These are phyloP conservation scores for Ramaria sp. DNA, from an alignment of 768 basidiomycete genomes.

Conservation along the genomic window DNA sequence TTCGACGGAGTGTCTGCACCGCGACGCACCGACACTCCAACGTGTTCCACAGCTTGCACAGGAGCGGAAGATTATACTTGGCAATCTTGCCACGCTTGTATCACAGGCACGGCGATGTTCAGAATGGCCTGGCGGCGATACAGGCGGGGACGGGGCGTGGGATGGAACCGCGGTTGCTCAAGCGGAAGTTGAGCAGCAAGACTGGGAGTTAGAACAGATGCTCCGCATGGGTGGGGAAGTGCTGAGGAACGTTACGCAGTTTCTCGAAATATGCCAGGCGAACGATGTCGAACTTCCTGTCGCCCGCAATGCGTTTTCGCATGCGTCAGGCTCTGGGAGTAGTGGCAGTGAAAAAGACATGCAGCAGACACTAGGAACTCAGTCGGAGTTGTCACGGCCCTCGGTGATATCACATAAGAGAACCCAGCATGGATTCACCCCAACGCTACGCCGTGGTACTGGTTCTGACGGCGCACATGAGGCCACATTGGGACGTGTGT, in stretches of 20 bases:
- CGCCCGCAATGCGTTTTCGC: not conserved
- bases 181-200: slow-evolving; percentile 36
- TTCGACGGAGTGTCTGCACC: slow-evolving; percentile 72
- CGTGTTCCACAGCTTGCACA: slow-evolving; percentile 55
- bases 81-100: slow-evolving; percentile 73
- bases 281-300: slow-evolving; percentile 23
- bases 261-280: slow-evolving; percentile 37
- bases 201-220: slow-evolving; percentile 63
- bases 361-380: not conserved
- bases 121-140: slow-evolving; percentile 13
- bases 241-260: slow-evolving; percentile 68
- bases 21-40: slow-evolving; percentile 67
- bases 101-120: slow-evolving; percentile 41
- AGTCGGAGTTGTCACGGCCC: not conserved
- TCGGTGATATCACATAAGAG: not conserved
- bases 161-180: slow-evolving; percentile 30
- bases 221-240: slow-evolving; percentile 71
- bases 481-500: not conserved
- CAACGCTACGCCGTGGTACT: not conserved
- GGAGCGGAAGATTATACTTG: slow-evolving; percentile 75
- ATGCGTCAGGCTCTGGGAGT: not conserved
- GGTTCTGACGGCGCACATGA: not conserved
- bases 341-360: slow-evolving; percentile 1
- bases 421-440: not conserved
- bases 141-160: slow-evolving; percentile 41